Percentiles rank a stretch among this genome's conserved stretches.
phyloP scores from a whole-genome alignment of 2,329 filamentous ascomycete species.

The Colletotrichum cordylinicola region DNA sequence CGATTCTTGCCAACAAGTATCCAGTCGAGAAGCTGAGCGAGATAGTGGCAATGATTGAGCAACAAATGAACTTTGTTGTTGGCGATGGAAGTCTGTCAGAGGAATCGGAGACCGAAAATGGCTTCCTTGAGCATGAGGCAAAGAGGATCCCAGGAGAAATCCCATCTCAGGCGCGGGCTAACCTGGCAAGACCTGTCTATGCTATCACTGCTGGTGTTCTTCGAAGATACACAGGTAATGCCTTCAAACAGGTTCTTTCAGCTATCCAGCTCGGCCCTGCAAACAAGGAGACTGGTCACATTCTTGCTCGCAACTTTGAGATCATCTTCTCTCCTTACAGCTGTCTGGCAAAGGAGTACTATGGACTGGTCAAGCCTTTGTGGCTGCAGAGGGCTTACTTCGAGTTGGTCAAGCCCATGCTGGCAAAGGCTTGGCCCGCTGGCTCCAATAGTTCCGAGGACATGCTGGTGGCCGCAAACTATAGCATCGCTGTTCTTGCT shows the following conservation, averaged over 20 bases:
- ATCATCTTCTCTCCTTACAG: constrained; percentile 45
- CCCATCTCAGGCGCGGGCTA: background rate
- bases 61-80: constrained; percentile 20
- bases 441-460: constrained; percentile 29
- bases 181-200: constrained; percentile 29
- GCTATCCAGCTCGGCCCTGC: constrained; percentile 29
- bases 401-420: constrained; percentile 50
- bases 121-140: constrained; percentile 7
- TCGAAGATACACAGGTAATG: constrained; percentile 41
- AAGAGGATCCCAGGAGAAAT: background rate
- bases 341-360: constrained; percentile 44
- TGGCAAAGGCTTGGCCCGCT: constrained; percentile 46
- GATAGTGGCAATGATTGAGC: constrained; percentile 25
- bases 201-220: constrained; percentile 43
- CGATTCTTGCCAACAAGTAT: constrained; percentile 51
- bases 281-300: constrained; percentile 38
- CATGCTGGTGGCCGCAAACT: constrained; percentile 38
- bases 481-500: constrained; percentile 53
- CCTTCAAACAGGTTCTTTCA: constrained; percentile 39
- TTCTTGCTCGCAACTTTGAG: constrained; percentile 47
- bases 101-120: background rate
- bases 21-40: constrained; percentile 36
- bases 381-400: constrained; percentile 57
- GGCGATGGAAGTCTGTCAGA: constrained; percentile 15
- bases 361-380: constrained; percentile 46